A percentile compares a stretch with the other conserved stretches of the same genome.
phyloP scores from a whole-genome alignment of 345 rosid species.

The Euphorbia peplus region DNA sequence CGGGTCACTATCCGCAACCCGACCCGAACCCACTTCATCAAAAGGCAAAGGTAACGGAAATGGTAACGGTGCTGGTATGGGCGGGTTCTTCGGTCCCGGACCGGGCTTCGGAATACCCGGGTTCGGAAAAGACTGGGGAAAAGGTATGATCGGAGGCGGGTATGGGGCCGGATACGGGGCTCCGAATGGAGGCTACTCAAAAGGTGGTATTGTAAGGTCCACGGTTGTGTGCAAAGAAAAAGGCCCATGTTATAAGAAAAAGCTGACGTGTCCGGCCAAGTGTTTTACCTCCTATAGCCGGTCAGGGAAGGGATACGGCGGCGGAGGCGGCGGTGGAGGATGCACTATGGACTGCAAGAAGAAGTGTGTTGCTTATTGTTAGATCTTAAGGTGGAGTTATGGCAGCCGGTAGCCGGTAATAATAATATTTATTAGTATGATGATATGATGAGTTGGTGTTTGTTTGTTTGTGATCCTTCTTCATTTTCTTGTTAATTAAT shows the following conservation, averaged over 20 bases:
- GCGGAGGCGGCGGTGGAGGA: slow-evolving; percentile 94
- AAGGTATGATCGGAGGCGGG: slow-evolving; percentile 53
- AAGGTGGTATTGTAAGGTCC: slow-evolving; percentile 58
- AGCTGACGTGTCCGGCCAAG: slow-evolving; percentile 88
- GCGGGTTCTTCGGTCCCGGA: slow-evolving; percentile 49
- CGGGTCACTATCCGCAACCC: slow-evolving; percentile 34
- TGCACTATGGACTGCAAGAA: slow-evolving; percentile 96
- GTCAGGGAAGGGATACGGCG: slow-evolving; percentile 90
- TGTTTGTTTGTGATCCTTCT: too few species aligned
- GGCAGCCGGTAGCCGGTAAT: slow-evolving; percentile 12
- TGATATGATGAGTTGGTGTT: not conserved
- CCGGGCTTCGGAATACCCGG: slow-evolving; percentile 54
- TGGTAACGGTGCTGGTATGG: slow-evolving; percentile 33
- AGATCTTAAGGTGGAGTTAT: not conserved
- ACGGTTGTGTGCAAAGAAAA: slow-evolving; percentile 66
- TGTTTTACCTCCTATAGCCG: slow-evolving; percentile 82
- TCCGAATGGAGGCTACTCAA: slow-evolving; percentile 63
- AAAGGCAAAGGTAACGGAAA: slow-evolving; percentile 20
- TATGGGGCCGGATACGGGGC: slow-evolving; percentile 66
- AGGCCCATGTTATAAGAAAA: slow-evolving; percentile 82
- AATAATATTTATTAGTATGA: not conserved
- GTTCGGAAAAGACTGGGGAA: slow-evolving; percentile 44
- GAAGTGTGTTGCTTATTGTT: slow-evolving; percentile 88
- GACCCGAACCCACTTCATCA: slow-evolving; percentile 34
- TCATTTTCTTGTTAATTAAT: too few species aligned